Base-by-base conservation (phyloP, 805 yeast species). In the Suhomyces pyralidae region DNA sequence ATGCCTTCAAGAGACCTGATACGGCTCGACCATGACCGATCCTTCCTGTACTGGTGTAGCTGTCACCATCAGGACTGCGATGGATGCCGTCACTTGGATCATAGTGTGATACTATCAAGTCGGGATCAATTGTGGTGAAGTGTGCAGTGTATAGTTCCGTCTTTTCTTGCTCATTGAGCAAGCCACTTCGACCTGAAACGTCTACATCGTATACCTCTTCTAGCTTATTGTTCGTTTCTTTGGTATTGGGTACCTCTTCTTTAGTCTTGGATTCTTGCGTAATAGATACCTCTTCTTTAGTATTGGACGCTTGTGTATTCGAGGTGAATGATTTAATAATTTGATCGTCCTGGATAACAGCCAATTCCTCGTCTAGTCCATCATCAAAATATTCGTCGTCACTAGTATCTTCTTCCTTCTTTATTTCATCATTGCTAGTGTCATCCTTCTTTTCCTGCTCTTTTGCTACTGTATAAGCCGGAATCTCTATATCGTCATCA, bases 121-220 rank as follows among this genome's bases (percentile, higher is more conserved):
- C 48, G 1, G 62, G 63, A 22, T 62, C 65, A 7, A 63, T 43
- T 0, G 70, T 61, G 2, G 64, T 58, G 51, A 62, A 74, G 50
- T 76, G 71, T 43, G 70, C 66, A 30, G 78, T 67, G 59, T 75
- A 78, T 20, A 80, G 70, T 28, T 76, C 78, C 44, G 64, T 57
- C 49, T 67, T 67, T 48, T 79, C 70, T 7, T 65, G 64, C 3
- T 71, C 62, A 2, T 67, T 64, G 46, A 80, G 66, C n/a, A 71
- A 63, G 0, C 83, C 84, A 15, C 71, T 80, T 5, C 55, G 53
- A 0, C 58, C 53, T 9, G 51, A 70, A 7, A 22, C 7, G 25
- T 45, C 22, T 48, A 54, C 58, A 12, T 60, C 47, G 52, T 55
- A 67, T 0, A 65, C 30, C 4, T 53, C 55, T 30, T 69, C 71